Evolutionary conservation across 75 land plant genomes (phyloP), one percentile per base, ranked within the genome.

Genomic region (Pinus tabuliformis): DNA sequence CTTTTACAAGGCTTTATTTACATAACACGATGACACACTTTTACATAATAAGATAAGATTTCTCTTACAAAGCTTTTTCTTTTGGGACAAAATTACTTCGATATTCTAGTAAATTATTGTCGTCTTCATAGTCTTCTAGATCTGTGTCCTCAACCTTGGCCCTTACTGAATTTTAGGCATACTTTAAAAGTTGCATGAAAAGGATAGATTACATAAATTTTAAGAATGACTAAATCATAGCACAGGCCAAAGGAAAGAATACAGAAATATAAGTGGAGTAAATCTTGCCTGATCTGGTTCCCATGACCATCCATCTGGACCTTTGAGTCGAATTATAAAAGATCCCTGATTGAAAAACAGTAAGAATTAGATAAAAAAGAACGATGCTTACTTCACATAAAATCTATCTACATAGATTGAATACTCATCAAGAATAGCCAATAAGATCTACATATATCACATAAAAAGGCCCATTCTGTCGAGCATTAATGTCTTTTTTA

Each of bases 261-360:
- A 21, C 17, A 5, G 22, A 11, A 30, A 65, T 4, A 30, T 5
- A 26, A 62, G 36, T 17, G 49, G 74, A 22, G 37, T 58, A 16
- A 58, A 59, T 36, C 59, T 28, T 52, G 89, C 98, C 83, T 87
- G 88, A 66, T 89, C 81, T 33, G 99, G 99, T 49, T 85, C 68
- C 89, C 95, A 96, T 45, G 99, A 90, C 99, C 99, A 96, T 59
- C 99, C 99, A 70, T 90, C 79, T 57, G 99, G 99, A 56, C 97
- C 99, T 77, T 83, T 86, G 28, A 96, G 79, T 71, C 85, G 75
- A 77, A 96, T 77, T 16, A 86, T 75, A 80, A 91, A 94, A 21
- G 92, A 84, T 57, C 99, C 99, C 99, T 93, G 86, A 54, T 81
- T 22, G 21, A 52, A 77, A 36, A 77, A 77, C 56, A 21, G 30